Base-by-base conservation (phyloP, 2,329 filamentous ascomycete species). In the Diaporthe capsici region DNA sequence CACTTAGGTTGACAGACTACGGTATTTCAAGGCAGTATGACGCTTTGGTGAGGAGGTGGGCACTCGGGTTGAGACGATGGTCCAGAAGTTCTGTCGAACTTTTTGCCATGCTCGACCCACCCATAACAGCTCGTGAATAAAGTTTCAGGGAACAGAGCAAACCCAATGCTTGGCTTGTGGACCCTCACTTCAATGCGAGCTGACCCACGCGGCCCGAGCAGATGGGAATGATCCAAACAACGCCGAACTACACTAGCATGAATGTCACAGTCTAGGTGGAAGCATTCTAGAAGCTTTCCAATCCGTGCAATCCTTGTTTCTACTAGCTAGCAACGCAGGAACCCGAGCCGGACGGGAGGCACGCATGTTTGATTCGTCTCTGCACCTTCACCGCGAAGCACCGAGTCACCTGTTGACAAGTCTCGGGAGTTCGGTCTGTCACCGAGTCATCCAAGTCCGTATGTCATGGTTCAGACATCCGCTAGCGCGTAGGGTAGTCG, bases 191-290 rank as follows among this genome's bases (percentile, higher is more conserved):
- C 65, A 68, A 53, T 68, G 65, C 65, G 47, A 68, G 47, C 65
- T 68, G 65, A 68, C 49, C 65, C 65, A 70, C 65, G 49, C 65
- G 65, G 65, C 65, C 65, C 65, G 65, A 70, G 65, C 65, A 55
- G 49, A 28, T 55, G 65, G 47, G 34, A 55, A 17, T 68, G 25
- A 22, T 68, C 47, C 65, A 55, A 55, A 70, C 65, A 31, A 8
- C 49, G 8, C n/a, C 49, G n/a, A 42, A 13, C 49, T 42, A 53
- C 31, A 13, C 49, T 42, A 53, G 49, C 65, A 39, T 70, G n/a
- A 70, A 70, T 42, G 65, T 70, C 65, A 70, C 65, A n/a, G 34
- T 70, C 47, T n/a, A 70, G n/a, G 31, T 70, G 34, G 49, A 55
- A 55, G n/a, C 49, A 55, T 70, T 70, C 65, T 70, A 55, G 65